These are phyloP conservation scores for Diphasiastrum complanatum DNA, from an alignment of 83 land plant genomes.

Conservation along the genomic window DNA sequence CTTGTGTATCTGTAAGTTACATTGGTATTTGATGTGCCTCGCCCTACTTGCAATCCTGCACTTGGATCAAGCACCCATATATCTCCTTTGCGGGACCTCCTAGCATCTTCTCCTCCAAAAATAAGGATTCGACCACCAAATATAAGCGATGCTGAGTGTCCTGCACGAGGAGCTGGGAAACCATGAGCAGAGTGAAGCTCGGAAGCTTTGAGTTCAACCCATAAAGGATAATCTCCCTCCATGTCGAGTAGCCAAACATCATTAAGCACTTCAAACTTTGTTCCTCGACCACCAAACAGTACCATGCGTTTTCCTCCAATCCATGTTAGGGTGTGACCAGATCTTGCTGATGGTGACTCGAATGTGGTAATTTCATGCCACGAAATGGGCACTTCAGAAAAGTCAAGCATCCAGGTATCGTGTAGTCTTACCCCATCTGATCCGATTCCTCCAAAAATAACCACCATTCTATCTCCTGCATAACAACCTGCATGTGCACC, in stretches of 20 bases:
- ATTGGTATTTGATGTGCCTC: slow-evolving; percentile 20
- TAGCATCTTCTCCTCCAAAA: slow-evolving; percentile 88
- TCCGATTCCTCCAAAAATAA: slow-evolving; percentile 88
- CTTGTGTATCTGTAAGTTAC: slow-evolving; percentile 4
- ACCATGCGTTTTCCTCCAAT: slow-evolving; percentile 49
- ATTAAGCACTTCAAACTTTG: slow-evolving; percentile 71
- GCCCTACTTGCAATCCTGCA: slow-evolving; percentile 29
- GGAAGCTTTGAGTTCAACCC: slow-evolving; percentile 57
- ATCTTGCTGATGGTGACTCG: slow-evolving; percentile 67
- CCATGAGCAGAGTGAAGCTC: slow-evolving; percentile 33
- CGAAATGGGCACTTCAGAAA: slow-evolving; percentile 38
- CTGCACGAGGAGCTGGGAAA: slow-evolving; percentile 64
- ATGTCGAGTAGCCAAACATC: slow-evolving; percentile 83
- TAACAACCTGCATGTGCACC: slow-evolving; percentile 94
- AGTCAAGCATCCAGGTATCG: slow-evolving; percentile 90
- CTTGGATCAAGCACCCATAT: slow-evolving; percentile 75
- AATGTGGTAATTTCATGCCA: slow-evolving; percentile 55
- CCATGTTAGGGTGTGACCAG: slow-evolving; percentile 87
- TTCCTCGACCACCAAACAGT: slow-evolving; percentile 88
- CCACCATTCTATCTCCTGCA: slow-evolving; percentile 52
- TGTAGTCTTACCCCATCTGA: slow-evolving; percentile 56
- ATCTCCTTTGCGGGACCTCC: slow-evolving; percentile 73
- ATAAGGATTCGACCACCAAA: slow-evolving; percentile 72
- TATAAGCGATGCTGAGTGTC: slow-evolving; percentile 76
- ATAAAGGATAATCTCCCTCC: slow-evolving; percentile 34